Percentiles rank a stretch among this genome's conserved stretches.
phyloP scores from a whole-genome alignment of 371 early-diverging fungal genomes.

The Massospora cicadina region DNA sequence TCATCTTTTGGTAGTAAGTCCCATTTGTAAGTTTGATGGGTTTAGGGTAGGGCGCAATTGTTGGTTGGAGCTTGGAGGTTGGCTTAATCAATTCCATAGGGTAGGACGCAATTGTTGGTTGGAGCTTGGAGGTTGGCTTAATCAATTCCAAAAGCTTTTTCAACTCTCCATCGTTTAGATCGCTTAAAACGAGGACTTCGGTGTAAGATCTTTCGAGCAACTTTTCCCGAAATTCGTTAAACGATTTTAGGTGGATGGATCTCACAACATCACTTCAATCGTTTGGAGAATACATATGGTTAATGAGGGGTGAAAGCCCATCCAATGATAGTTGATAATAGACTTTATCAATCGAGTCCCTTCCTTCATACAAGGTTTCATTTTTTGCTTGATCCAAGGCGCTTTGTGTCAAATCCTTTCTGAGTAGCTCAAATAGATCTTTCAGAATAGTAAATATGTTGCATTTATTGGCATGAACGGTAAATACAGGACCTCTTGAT shows the following conservation, averaged over 20 bases:
- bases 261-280: background rate
- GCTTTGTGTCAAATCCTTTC: background rate
- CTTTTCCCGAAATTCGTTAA: background rate
- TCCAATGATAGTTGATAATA: background rate
- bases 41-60: too few species aligned
- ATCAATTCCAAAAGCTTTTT: background rate
- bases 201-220: background rate
- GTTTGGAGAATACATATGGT: background rate
- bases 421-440: background rate
- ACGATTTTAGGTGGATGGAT: background rate
- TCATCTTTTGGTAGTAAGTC: background rate
- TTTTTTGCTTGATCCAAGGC: background rate
- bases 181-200: background rate
- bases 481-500: background rate
- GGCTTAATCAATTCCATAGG: too few species aligned
- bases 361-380: background rate
- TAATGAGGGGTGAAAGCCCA: background rate
- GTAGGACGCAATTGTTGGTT: too few species aligned
- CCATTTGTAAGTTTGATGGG: background rate
- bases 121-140: background rate
- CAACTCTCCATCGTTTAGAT: background rate
- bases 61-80: too few species aligned
- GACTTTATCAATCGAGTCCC: background rate
- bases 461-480: background rate
- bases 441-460: background rate